Conservation (phyloP, 805 yeast genomes). For the Nakazawaea ambrosiae region DNA sequence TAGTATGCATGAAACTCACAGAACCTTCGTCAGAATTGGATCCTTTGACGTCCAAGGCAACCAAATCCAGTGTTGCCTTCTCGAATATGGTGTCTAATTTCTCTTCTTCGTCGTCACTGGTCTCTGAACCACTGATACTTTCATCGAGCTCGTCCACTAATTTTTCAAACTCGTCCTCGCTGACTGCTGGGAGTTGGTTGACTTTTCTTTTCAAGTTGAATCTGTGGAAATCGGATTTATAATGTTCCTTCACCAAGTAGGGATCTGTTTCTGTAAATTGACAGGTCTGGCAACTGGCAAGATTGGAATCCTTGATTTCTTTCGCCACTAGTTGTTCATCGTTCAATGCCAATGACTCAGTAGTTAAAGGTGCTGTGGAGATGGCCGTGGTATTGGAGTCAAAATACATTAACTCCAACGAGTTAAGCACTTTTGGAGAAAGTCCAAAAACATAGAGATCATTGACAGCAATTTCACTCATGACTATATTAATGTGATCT, state of each 20-base stretch:
- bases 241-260: slow-evolving; percentile 32
- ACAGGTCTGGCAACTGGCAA: slow-evolving; percentile 19
- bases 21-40: slow-evolving; percentile 24
- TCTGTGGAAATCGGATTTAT: slow-evolving; percentile 51
- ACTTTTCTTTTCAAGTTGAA: slow-evolving; percentile 51
- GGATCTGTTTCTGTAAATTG: slow-evolving; percentile 13
- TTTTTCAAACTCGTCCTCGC: slow-evolving; percentile 53
- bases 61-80: not conserved
- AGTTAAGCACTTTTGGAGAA: slow-evolving; percentile 29
- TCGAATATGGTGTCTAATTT: slow-evolving; percentile 17
- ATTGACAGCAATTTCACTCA: not conserved
- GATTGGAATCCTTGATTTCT: slow-evolving; percentile 4
- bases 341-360: slow-evolving; percentile 14
- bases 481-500: no score
- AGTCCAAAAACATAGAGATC: slow-evolving; percentile 47
- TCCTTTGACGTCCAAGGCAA: not conserved
- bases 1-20: slow-evolving; percentile 53
- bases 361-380: slow-evolving; percentile 9
- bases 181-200: slow-evolving; percentile 35
- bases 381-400: slow-evolving; percentile 40
- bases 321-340: slow-evolving; percentile 4
- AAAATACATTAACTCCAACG: slow-evolving; percentile 48
- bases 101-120: slow-evolving; percentile 8
- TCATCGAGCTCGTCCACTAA: slow-evolving; percentile 44
- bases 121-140: slow-evolving; percentile 54